Base-by-base conservation (phyloP, 1,284 basidiomycete genomes). In the Puccinia triticina region DNA sequence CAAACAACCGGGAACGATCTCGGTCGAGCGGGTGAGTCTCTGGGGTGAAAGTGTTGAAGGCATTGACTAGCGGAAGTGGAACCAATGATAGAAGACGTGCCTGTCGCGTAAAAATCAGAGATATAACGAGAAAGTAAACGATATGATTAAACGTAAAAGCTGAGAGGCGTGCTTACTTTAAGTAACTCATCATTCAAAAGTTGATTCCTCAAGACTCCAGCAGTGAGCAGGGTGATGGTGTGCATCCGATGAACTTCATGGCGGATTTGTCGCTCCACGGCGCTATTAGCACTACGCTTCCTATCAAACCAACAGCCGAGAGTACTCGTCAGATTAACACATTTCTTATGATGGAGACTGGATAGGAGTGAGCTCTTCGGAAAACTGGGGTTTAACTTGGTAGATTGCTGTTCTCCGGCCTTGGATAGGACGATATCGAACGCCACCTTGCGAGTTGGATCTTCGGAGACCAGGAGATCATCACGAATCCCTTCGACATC, bases 221-320 rank as follows among this genome's bases (percentile, higher is more conserved):
- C 94, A 4, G 91, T 91, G 1, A 98, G 90, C 11, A 98, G 89
- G 21, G 91, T 88, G 5, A 97, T 88, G 1, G 93, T 93, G 85
- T 98, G 95, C 18, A 94, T 88, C 87, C 96, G 95, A 88, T 97
- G 95, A 79, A 91, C 91, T 83, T 92, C 90, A 61, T 95, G 90
- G 32, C 94, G 90, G 16, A 92, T 87, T 29, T 92, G 88, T 16
- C 94, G 90, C 85, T 95, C 93, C n/a, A 81, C 43, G 50, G 57
- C 50, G 55, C 69, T 81, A 50, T 81, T 81, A 50, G 69, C 53
- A 57, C 55, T 71, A 18, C 71, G 46, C 71, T 57, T 61, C 43
- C 69, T 81, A 21, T 81, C 10, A 23, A 12, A 71, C 53, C n/a
- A 46, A 53, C 16, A 55, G 48, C 29, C 46, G 10, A 67, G 37